Conservation (phyloP, 108 stramenopile genomes). For the Cafeteria roenbergensis region DNA sequence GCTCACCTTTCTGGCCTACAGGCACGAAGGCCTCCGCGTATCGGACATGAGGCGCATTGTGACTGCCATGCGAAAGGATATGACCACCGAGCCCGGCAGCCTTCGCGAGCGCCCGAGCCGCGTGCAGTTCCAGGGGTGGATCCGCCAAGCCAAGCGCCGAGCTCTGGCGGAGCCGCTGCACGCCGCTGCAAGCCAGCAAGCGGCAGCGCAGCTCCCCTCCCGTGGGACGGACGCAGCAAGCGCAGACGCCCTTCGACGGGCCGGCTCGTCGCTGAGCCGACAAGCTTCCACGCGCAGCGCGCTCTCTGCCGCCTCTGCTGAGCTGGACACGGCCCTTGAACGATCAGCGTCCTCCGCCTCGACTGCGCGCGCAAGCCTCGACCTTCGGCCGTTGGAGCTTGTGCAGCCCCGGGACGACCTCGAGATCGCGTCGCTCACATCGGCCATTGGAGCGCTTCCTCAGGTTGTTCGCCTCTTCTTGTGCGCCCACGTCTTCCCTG, state of each 20-base stretch:
- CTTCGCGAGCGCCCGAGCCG: conserved; percentile 81
- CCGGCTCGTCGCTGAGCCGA: conserved; percentile 14
- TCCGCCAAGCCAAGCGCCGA: conserved; percentile 30
- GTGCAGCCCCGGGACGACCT: conserved; percentile 85
- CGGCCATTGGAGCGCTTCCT: conserved; percentile 63
- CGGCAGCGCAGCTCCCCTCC: not conserved
- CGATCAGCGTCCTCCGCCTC: no score
- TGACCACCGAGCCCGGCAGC: conserved; percentile 79
- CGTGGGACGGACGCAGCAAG: not conserved
- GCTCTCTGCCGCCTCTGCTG: conserved; percentile 1
- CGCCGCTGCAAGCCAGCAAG: not conserved
- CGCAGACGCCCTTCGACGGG: conserved; percentile 1
- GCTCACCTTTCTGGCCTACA: conserved; percentile 79
- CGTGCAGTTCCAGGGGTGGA: conserved; percentile 33
- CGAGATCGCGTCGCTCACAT: conserved; percentile 74
- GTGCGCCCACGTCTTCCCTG: conserved; percentile 80
- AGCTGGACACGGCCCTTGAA: not conserved
- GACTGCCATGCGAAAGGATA: conserved; percentile 67
- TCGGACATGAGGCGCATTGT: conserved; percentile 47
- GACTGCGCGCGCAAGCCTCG: no score
- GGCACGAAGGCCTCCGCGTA: conserved; percentile 77
- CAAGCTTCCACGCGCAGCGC: conserved; percentile 13
- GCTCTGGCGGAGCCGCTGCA: conserved; percentile 23
- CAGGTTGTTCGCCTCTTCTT: conserved; percentile 74
- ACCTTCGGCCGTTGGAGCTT: conserved; percentile 92